A percentile compares a stretch with the other conserved stretches of the same genome.
phyloP scores from a whole-genome alignment of 257 asterid genomes.

The Echites panduratus region DNA sequence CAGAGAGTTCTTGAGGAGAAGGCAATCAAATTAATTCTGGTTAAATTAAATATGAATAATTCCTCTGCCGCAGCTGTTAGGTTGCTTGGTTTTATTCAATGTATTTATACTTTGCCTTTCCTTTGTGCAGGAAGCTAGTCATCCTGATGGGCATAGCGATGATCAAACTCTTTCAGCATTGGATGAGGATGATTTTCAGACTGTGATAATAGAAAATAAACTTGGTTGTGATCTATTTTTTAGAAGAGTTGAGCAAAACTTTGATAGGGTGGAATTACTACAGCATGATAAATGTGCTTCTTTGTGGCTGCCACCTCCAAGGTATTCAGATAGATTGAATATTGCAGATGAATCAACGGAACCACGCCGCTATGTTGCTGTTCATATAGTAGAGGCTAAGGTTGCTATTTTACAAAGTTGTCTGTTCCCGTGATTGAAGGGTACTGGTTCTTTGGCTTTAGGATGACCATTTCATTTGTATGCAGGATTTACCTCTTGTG shows the following conservation, averaged over 20 bases:
- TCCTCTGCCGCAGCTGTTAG: background rate
- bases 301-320: constrained; percentile 86
- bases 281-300: constrained; percentile 45
- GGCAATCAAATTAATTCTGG: constrained; percentile 72
- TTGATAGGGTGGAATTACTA: constrained; percentile 44
- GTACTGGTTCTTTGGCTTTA: constrained; percentile 1
- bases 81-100: constrained; percentile 3
- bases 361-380: constrained; percentile 74
- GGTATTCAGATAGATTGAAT: constrained; percentile 88
- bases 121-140: constrained; percentile 59
- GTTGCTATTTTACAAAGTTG: constrained; percentile 28
- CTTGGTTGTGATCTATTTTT: constrained; percentile 89
- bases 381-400: constrained; percentile 88
- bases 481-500: constrained; percentile 79
- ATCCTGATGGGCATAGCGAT: constrained; percentile 41
- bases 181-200: constrained; percentile 87
- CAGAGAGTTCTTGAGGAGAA: constrained; percentile 91
- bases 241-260: constrained; percentile 50
- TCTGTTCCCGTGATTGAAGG: background rate
- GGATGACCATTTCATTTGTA: constrained; percentile 18
- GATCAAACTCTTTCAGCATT: constrained; percentile 57
- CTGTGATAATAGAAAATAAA: constrained; percentile 75
- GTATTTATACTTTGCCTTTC: constrained; percentile 17
- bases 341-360: constrained; percentile 82
- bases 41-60: constrained; percentile 17